Evolutionary conservation across 495 filamentous ascomycete species (phyloP), one percentile per base, ranked within the genome.

Genomic region (Penicillium psychrofluorescens): DNA sequence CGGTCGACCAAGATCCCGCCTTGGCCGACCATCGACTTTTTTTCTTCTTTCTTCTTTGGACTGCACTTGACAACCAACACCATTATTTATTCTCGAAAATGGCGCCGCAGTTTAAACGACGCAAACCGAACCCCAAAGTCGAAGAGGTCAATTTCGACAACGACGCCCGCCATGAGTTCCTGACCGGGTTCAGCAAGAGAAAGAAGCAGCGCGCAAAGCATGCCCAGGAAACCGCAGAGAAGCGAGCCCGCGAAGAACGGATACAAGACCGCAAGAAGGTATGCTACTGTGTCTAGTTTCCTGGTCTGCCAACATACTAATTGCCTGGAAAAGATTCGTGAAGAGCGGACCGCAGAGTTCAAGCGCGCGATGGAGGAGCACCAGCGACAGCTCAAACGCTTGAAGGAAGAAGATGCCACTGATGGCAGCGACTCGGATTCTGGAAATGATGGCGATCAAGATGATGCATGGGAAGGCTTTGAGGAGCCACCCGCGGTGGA

Each of bases 161-260:
- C 38, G 69, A 72, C 36, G 83, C 83, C 35, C 80, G 92, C 39
- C 73, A 81, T 49, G 85, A 96, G 49, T 98, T 86, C 53, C 76
- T 98, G 32, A 95, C 88, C 7, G 92, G 92, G 5, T 98, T 98
- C 67, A 91, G 88, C 70, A 96, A 95, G 74, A 84, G 92, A 59
- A 98, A 98, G 62, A 66, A 84, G 41, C 80, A 84, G 55, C 77
- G 92, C 13, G 78, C 78, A 43, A 91, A 91, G 66, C 71, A 84
- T 66, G 92, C 91, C 7, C 81, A 92, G 57, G 85, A 87, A 38
- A 70, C 80, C 36, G 87, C 87, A 7, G 76, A 75, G 30, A 78
- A 86, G 58, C 81, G 76, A 60, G 85, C 80, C 14, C 76, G 79
- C 36, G 78, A 89, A 54, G 86, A 89, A 61, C 86, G 75, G 58